These are phyloP conservation scores for Glarea lozoyensis DNA, from an alignment of 495 filamentous ascomycete species.

Conservation along the genomic window DNA sequence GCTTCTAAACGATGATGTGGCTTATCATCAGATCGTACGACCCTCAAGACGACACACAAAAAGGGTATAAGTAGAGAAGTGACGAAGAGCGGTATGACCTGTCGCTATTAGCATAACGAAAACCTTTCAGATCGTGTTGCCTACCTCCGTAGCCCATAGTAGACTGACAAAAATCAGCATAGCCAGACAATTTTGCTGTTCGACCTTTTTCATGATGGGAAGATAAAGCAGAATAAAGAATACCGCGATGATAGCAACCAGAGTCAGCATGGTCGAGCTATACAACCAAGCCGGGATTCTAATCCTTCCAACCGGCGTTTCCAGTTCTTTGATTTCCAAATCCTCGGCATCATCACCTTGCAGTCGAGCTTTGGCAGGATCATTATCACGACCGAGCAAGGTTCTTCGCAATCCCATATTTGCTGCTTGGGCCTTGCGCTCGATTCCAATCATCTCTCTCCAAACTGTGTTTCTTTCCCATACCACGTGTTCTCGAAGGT, in stretches of 20 bases:
- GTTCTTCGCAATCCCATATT: conserved; percentile 75
- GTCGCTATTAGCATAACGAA: conserved; percentile 4
- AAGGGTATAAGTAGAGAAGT: conserved; percentile 93
- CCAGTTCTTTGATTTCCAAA: conserved; percentile 52
- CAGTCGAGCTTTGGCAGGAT: conserved; percentile 58
- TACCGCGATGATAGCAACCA: conserved; percentile 59
- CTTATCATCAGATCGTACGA: conserved; percentile 69
- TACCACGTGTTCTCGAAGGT: conserved; percentile 93
- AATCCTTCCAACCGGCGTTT: conserved; percentile 74
- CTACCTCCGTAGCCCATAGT: conserved; percentile 92
- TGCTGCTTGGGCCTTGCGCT: conserved; percentile 90
- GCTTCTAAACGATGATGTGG: conserved; percentile 61
- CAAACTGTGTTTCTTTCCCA: conserved; percentile 99
- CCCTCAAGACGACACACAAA: conserved; percentile 74
- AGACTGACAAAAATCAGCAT: conserved; percentile 90
- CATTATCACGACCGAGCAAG: conserved; percentile 65
- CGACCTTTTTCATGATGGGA: conserved; percentile 71
- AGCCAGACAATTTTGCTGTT: conserved; percentile 93
- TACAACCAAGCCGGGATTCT: conserved; percentile 73
- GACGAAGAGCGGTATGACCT: conserved; percentile 96
- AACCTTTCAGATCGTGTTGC: not conserved
- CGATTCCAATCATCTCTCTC: conserved; percentile 97
- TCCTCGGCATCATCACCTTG: conserved; percentile 73
- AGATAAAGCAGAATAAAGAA: conserved; percentile 65
- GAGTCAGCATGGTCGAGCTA: conserved; percentile 66